A percentile compares a stretch with the other conserved stretches of the same genome.
Conservation (phyloP, 2,329 filamentous ascomycete genomes). For the Didymellaceae sp. region DNA sequence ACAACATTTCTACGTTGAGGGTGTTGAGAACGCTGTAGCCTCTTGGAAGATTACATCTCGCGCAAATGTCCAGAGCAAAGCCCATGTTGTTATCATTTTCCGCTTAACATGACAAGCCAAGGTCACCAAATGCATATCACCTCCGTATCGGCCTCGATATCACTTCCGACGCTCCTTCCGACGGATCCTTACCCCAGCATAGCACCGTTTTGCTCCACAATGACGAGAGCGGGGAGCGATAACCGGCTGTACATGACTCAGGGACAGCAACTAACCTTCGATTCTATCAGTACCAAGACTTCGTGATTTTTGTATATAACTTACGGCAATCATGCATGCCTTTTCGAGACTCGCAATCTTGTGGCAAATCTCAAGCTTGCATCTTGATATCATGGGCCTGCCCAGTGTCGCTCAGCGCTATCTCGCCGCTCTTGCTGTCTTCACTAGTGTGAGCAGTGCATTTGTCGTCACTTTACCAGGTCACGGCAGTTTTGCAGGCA, state of each 20-base stretch:
- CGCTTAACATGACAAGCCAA: neutral
- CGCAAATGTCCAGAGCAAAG: neutral
- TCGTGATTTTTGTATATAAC: constrained; percentile 3
- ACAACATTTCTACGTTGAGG: too few species aligned
- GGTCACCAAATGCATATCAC: neutral
- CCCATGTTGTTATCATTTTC: neutral
- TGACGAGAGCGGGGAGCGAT: constrained; percentile 19
- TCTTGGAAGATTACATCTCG: too few species aligned
- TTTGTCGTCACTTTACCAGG: constrained; percentile 38
- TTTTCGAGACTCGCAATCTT: neutral
- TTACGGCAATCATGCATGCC: neutral
- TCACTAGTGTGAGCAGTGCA: constrained; percentile 3
- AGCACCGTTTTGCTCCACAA: constrained; percentile 11
- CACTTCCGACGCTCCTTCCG: constrained; percentile 17
- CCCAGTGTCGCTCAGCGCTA: constrained; percentile 5
- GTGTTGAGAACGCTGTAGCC: too few species aligned
- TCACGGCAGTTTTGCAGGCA: constrained; percentile 51
- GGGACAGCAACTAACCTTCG: neutral
- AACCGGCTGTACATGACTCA: constrained; percentile 13
- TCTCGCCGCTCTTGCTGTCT: constrained; percentile 9
- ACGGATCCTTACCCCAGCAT: constrained; percentile 4
- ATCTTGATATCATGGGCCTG: constrained; percentile 13
- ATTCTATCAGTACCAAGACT: constrained; percentile 4
- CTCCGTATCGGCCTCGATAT: constrained; percentile 1
- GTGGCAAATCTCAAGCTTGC: neutral